A percentile compares a stretch with the other conserved stretches of the same genome.
Conservation (phyloP, 2,329 filamentous ascomycete species). For the Trichoderma afroharzianum region DNA sequence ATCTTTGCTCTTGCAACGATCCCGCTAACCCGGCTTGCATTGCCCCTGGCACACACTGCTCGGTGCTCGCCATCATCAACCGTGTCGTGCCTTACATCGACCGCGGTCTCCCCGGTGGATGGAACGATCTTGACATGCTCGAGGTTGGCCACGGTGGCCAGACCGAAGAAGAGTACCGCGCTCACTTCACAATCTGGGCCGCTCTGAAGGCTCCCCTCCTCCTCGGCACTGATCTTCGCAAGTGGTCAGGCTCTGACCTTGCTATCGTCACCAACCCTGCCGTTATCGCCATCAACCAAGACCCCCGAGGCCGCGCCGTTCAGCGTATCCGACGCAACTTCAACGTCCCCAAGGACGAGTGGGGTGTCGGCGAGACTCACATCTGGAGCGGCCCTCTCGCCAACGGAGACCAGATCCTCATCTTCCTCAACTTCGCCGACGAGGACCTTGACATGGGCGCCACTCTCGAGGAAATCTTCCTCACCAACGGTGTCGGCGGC, state of each 20-base stretch:
- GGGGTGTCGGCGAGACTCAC: slow-evolving; percentile 25
- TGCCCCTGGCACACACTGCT: slow-evolving; percentile 14
- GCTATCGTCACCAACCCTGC: slow-evolving; percentile 24
- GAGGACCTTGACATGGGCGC: slow-evolving; percentile 15
- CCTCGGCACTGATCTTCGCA: slow-evolving; percentile 37
- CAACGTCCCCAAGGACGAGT: slow-evolving; percentile 25
- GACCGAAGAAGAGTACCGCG: slow-evolving; percentile 16
- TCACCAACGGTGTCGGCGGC: slow-evolving; percentile 11
- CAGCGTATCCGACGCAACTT: slow-evolving; percentile 16
- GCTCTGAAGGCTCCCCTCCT: slow-evolving; percentile 44
- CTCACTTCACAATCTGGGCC: slow-evolving; percentile 45
- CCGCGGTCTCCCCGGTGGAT: slow-evolving; percentile 12
- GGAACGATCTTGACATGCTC: slow-evolving; percentile 18
- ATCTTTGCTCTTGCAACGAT: slow-evolving; percentile 14
- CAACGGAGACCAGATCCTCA: slow-evolving; percentile 15
- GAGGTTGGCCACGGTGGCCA: slow-evolving; percentile 14
- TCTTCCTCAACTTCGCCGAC: slow-evolving; percentile 15
- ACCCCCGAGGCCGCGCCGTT: slow-evolving; percentile 28
- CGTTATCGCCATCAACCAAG: slow-evolving; percentile 34
- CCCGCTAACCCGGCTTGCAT: slow-evolving; percentile 15
- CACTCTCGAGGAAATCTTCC: slow-evolving; percentile 14
- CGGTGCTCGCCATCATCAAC: slow-evolving; percentile 15
- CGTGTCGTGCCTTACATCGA: slow-evolving; percentile 10
- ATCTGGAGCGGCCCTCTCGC: slow-evolving; percentile 28
- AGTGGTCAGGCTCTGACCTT: slow-evolving; percentile 21